phyloP scores from a whole-genome alignment of 2,329 filamentous ascomycete species.

The Apiospora rasikravindrae region DNA sequence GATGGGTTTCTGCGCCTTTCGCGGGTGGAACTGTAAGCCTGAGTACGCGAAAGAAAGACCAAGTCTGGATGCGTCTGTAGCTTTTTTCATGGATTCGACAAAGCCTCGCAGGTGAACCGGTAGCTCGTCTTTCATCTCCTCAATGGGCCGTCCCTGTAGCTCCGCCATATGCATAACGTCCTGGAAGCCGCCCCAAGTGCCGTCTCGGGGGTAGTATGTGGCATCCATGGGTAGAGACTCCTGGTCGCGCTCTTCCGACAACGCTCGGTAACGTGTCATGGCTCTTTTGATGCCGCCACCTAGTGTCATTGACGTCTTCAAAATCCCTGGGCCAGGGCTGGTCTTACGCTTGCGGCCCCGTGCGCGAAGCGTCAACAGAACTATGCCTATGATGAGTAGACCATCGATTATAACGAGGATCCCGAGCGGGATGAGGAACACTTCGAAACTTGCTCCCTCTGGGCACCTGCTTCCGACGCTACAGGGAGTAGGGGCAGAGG shows the following conservation, averaged over 20 bases:
- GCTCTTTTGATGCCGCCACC: constrained; percentile 32
- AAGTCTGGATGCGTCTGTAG: constrained; percentile 55
- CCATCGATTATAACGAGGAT: constrained; percentile 50
- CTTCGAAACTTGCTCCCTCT: constrained; percentile 47
- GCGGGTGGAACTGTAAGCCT: constrained; percentile 54
- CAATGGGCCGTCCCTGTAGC: constrained; percentile 32
- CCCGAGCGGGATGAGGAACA: constrained; percentile 49
- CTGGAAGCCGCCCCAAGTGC: constrained; percentile 43
- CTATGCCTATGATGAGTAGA: constrained; percentile 43
- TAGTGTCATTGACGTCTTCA: constrained; percentile 33
- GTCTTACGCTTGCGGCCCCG: constrained; percentile 40
- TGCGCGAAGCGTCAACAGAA: constrained; percentile 42
- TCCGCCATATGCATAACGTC: constrained; percentile 42
- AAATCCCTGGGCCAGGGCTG: constrained; percentile 27
- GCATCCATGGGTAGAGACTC: constrained; percentile 44
- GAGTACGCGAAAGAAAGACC: constrained; percentile 60
- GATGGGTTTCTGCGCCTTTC: constrained; percentile 49
- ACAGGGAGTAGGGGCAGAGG: constrained; percentile 53
- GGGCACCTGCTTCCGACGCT: constrained; percentile 51
- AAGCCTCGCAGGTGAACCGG: constrained; percentile 52
- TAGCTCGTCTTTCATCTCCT: constrained; percentile 39
- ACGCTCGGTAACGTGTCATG: constrained; percentile 41
- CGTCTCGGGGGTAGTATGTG: constrained; percentile 35
- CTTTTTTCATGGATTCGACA: constrained; percentile 57
- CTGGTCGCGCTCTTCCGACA: constrained; percentile 40